Base-by-base conservation (phyloP, 2,329 filamentous ascomycete genomes). In the Aspergillus uvarum region DNA sequence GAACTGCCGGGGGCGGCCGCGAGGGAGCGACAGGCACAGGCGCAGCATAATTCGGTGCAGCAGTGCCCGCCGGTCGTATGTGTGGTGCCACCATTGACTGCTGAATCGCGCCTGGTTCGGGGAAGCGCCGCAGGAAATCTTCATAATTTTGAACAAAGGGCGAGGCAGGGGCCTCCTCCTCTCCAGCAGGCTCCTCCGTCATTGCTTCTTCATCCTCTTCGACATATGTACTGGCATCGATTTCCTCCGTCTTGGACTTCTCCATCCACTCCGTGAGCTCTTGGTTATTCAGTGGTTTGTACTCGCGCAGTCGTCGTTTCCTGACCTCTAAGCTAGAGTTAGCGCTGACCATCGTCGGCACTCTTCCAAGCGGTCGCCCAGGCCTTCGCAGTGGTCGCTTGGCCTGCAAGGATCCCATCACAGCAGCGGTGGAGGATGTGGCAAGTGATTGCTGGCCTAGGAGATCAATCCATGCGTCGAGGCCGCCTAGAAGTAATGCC, bases 381-480 rank as follows among this genome's bases (percentile, higher is more conserved):
- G 78, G 70, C 62, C 76, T 80, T 5, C 67, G 67, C 12, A 74
- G 59, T 3, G 69, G 70, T 31, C 66, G 71, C 57, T 76, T 75
- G 52, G 72, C 61, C 56, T 79, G 72, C 68, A 81, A 69, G 11
- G 76, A 79, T 4, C 79, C 77, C 59, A 82, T 77, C 31, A 81
- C 72, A 14, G 80, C 78, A 24, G 82, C 80, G 2, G 85, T 87
- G 24, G 81, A 79, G 3, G 85, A 85, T 22, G 81, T 82, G 51
- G 81, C 79, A 52, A 90, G 79, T 1, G 89, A 87, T 56, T 87
- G 83, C 12, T 81, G 77, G 2, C 95, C 94, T 68, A 96, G 82
- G n/a, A 95, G 77, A 68, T 95, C 89, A 19, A 87, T 79, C 95
- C 95, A 99, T 4, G 92, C 90, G 67, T 93, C 87, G 11, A 99